Base-by-base conservation (phyloP, 2,329 filamentous ascomycete genomes). In the Penicillium sp. region DNA sequence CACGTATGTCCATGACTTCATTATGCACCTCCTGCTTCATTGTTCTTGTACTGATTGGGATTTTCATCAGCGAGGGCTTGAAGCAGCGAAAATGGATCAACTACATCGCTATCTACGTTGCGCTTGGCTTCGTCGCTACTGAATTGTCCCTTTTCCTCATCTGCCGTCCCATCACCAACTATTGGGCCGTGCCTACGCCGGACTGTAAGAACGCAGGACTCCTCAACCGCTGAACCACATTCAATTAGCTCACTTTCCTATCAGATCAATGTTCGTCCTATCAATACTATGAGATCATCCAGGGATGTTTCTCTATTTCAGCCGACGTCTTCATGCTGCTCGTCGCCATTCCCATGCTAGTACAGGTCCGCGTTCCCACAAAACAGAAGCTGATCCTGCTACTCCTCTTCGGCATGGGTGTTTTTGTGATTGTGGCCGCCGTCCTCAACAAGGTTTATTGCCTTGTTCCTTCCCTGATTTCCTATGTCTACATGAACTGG, bases 121-220 rank as follows among this genome's bases (percentile, higher is more conserved):
- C 60, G 1, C 35, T 80, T 4, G 75, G 78, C 25, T 85, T 84
- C 59, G 71, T 84, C 57, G 74, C 76, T 13, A 82, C 81, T 65
- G 82, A 84, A 65, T 66, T 84, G 22, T 71, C 82, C 0, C 79
- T 84, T 48, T 81, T 84, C 58, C 76, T 79, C n/a, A 81, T 82
- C 10, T 84, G 82, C 59, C 76, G 81, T 26, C 83, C 83, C 11
- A 75, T 85, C 55, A 68, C 72, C 5, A 72, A 82, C 53, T 84
- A 84, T 63, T 84, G 80, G 80, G 82, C 82, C 4, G 77, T 84
- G 6, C 82, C 81, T n/a, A 73, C 74, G 4, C 64, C 66, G 1
- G 73, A 79, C 59, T 62, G 73, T 76, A 60, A 65, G 73, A 28
- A 35, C 26, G 2, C 26, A 5, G 11, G 6, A 28, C 25, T n/a